phyloP scores from a whole-genome alignment of 2,329 filamentous ascomycete genomes.

The Cordyceps militaris region DNA sequence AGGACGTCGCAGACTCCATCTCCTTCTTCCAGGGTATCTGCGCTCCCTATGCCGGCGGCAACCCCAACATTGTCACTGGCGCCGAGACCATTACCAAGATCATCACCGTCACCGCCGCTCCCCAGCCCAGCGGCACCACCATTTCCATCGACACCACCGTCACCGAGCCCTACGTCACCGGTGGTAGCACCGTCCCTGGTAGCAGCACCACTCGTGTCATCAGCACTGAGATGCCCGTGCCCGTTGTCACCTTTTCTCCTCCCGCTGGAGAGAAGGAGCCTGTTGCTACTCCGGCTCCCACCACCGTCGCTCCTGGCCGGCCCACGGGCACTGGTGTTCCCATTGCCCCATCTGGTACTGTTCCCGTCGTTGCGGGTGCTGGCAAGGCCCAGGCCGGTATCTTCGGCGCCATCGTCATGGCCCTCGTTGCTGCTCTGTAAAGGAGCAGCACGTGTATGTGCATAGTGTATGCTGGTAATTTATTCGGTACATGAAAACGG shows the following conservation, averaged over 20 bases:
- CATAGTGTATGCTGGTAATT: slow-evolving; percentile 1
- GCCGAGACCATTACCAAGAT: slow-evolving; percentile 59
- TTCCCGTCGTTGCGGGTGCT: slow-evolving; percentile 30
- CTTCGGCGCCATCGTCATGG: slow-evolving; percentile 39
- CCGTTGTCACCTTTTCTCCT: slow-evolving; percentile 44
- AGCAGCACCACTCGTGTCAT: slow-evolving; percentile 42
- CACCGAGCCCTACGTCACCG: slow-evolving; percentile 43
- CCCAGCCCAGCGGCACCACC: slow-evolving; percentile 42
- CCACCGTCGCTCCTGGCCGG: not conserved
- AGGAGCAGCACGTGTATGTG: slow-evolving; percentile 4
- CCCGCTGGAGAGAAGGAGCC: slow-evolving; percentile 13
- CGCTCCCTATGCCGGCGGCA: slow-evolving; percentile 62
- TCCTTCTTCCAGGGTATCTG: slow-evolving; percentile 90
- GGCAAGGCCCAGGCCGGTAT: slow-evolving; percentile 36
- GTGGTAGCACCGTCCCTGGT: slow-evolving; percentile 39
- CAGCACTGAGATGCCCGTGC: slow-evolving; percentile 45
- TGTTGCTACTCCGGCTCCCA: not conserved
- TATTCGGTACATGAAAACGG: slow-evolving; percentile 2
- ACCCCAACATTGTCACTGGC: slow-evolving; percentile 79
- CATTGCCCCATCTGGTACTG: slow-evolving; percentile 28
- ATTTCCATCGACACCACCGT: slow-evolving; percentile 42
- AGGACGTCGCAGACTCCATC: slow-evolving; percentile 63
- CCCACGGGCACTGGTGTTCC: slow-evolving; percentile 17
- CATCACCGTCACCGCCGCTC: slow-evolving; percentile 46
- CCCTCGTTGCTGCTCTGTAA: slow-evolving; percentile 42